Base-by-base conservation (phyloP, 768 basidiomycete genomes). In the Leucocoprinus leucothites region DNA sequence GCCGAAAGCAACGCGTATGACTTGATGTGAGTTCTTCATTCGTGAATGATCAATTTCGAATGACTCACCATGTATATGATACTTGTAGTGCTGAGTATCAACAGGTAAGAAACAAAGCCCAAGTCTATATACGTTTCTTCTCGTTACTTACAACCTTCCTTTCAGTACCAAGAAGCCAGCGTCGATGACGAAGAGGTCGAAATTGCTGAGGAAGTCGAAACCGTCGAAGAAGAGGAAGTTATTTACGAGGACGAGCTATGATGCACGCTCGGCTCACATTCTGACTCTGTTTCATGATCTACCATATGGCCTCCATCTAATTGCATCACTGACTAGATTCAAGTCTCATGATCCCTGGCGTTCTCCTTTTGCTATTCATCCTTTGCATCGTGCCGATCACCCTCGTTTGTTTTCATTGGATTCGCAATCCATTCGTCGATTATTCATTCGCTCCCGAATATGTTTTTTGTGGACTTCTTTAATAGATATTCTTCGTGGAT, bases 1-100 rank as follows among this genome's bases (percentile, higher is more conserved):
- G 91, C 92, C 0, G 91, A 93, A 72, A 92, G 87, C 65, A 92
- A 93, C 66, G 74, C 81, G 2, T 79, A 77, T 2, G 92, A 94
- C 71, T 68, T 94, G 46, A 86, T 93, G 90, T 92, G 67, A 68
- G 90, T 73, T 21, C 16, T 48, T 35, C 13, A 24, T 18, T 18
- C 16, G 38, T 24, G 9, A 16, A 9, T 19, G 38, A 46, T 45
- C 26, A 9, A 9, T 56, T 38, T n/a, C 9, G 38, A 5, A 9
- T 60, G 18, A 26, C 51, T 21, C 14, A 53, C 48, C 1, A 28
- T 28, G 56, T 24, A 7, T 26, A 34, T 38, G 42, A 56, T 8
- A 31, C 8, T 58, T 22, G 21, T 14, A 91, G 89, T 57, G 81
- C 91, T 53, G 94, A 98, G 67, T 96, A 96, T 72, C 91, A 94